Conservation (phyloP, 2,329 filamentous ascomycete species). For the Rhytidhysteron rufulum region DNA sequence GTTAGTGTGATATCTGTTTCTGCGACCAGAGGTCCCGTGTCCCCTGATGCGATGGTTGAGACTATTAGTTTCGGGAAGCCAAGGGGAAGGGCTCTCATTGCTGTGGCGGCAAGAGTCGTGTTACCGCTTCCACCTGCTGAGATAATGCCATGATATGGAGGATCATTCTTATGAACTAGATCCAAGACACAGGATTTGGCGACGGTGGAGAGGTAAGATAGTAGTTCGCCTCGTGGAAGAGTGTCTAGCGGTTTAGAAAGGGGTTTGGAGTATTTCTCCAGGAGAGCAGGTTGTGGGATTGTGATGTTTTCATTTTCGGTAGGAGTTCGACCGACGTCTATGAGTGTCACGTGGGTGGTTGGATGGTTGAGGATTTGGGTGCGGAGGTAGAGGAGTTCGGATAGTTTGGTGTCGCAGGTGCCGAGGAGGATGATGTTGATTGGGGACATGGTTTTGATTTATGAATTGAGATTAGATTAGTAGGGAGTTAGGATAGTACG, state of each 20-base stretch:
- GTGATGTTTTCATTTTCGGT: conserved; percentile 45
- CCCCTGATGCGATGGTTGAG: conserved; percentile 65
- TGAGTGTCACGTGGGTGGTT: conserved; percentile 41
- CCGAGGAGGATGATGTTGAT: conserved; percentile 47
- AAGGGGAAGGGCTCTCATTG: conserved; percentile 62
- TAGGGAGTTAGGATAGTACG: no score
- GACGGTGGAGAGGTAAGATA: conserved; percentile 52
- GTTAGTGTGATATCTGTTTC: conserved; percentile 68
- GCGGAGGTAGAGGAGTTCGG: conserved; percentile 55
- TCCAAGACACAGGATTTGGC: conserved; percentile 42
- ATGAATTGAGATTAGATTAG: no score
- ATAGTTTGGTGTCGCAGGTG: conserved; percentile 62
- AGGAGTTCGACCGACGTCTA: conserved; percentile 54
- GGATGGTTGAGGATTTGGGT: conserved; percentile 39
- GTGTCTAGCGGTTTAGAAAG: conserved; percentile 14
- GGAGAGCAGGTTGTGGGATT: conserved; percentile 38
- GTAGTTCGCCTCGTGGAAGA: conserved; percentile 52
- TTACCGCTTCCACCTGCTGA: conserved; percentile 61
- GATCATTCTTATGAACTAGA: conserved; percentile 33
- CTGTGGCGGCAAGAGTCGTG: conserved; percentile 56
- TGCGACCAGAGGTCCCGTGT: conserved; percentile 61
- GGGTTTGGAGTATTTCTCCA: conserved; percentile 31
- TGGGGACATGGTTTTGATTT: not conserved
- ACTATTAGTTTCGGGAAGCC: conserved; percentile 69
- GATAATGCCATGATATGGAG: conserved; percentile 55